phyloP scores from a whole-genome alignment of 1,284 basidiomycete species.

The Stygiomarasmius scandens region DNA sequence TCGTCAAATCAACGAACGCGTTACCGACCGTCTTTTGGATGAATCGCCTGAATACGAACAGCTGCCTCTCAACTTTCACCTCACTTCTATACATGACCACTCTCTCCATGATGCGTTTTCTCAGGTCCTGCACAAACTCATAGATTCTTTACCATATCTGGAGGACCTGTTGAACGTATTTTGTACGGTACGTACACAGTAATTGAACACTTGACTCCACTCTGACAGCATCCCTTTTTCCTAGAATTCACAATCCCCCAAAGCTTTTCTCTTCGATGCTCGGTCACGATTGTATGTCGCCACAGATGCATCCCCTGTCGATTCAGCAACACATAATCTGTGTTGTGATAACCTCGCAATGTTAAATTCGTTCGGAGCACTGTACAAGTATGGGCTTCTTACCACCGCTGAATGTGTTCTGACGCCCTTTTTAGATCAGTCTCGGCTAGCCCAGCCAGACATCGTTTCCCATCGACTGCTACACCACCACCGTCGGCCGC shows the following conservation, averaged over 20 bases:
- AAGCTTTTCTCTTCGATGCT: conserved; percentile 92
- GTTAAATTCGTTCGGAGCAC: conserved; percentile 81
- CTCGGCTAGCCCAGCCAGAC: conserved; percentile 8
- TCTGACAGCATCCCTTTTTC: neutral
- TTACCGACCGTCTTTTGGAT: conserved; percentile 82
- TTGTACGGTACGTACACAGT: conserved; percentile 59
- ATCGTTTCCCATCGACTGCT: conserved; percentile 14
- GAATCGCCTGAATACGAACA: conserved; percentile 69
- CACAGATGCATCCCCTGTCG: conserved; percentile 89
- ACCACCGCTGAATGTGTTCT: neutral
- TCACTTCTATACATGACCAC: conserved; percentile 90
- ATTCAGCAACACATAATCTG: conserved; percentile 79
- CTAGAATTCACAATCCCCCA: conserved; percentile 88
- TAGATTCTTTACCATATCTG: conserved; percentile 69
- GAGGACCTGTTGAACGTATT: conserved; percentile 85
- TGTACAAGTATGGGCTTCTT: conserved; percentile 69
- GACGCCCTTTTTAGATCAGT: neutral
- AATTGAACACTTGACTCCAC: conserved; percentile 1
- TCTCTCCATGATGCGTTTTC: conserved; percentile 89
- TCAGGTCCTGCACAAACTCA: conserved; percentile 73
- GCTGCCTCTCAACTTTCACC: conserved; percentile 77
- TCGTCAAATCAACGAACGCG: conserved; percentile 82
- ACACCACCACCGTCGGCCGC: conserved; percentile 23
- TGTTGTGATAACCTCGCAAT: conserved; percentile 89
- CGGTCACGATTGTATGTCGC: conserved; percentile 84